These are phyloP conservation scores for Groenewaldozyma salmanticensis DNA, from an alignment of 805 yeast genomes.

Conservation along the genomic window DNA sequence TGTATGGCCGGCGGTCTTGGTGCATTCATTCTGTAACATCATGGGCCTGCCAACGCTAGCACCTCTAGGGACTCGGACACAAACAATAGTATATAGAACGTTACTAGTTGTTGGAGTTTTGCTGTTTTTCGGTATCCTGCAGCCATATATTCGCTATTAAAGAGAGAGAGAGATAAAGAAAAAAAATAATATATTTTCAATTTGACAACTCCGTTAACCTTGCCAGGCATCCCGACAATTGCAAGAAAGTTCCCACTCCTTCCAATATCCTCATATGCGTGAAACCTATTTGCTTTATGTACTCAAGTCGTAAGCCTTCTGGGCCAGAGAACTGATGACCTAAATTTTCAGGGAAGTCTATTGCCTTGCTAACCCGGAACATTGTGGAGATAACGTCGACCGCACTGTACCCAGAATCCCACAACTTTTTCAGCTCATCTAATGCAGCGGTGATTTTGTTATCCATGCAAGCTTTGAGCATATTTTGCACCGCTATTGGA, in stretches of 20 bases:
- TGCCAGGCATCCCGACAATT: slow-evolving; percentile 74
- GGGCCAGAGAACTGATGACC: background rate
- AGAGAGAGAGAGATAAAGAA: background rate
- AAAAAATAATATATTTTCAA: background rate
- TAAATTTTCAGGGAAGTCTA: slow-evolving; percentile 40
- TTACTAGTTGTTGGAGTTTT: slow-evolving; percentile 38
- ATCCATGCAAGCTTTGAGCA: slow-evolving; percentile 39
- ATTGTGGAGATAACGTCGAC: slow-evolving; percentile 87
- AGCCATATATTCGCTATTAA: slow-evolving; percentile 1
- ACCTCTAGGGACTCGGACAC: slow-evolving; percentile 2
- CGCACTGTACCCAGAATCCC: slow-evolving; percentile 89
- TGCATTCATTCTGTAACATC: slow-evolving; percentile 60
- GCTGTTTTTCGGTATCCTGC: slow-evolving; percentile 27
- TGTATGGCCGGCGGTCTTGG: slow-evolving; percentile 46
- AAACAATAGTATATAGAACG: slow-evolving; percentile 13
- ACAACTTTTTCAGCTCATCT: slow-evolving; percentile 52
- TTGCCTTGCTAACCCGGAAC: slow-evolving; percentile 74
- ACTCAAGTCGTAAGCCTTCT: slow-evolving; percentile 63
- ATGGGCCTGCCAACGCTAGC: slow-evolving; percentile 51
- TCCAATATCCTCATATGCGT: slow-evolving; percentile 88
- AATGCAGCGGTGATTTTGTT: slow-evolving; percentile 57
- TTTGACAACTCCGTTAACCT: slow-evolving; percentile 25
- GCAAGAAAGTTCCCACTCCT: slow-evolving; percentile 84
- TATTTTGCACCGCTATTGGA: slow-evolving; percentile 70
- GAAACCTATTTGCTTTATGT: slow-evolving; percentile 79